phyloP scores from a whole-genome alignment of 306 rosid species.

The Castanospermum australe region DNA sequence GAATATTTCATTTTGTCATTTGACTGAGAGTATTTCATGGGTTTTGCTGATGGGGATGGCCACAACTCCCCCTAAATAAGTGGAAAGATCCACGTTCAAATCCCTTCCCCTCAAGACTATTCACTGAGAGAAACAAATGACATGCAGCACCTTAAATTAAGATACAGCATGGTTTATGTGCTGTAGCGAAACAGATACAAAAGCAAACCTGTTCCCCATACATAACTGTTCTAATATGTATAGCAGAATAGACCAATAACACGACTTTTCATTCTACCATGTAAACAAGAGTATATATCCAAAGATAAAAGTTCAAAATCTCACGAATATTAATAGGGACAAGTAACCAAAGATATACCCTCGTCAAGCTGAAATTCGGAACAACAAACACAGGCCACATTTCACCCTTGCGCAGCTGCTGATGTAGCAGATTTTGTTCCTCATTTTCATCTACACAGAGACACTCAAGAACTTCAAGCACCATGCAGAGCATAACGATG shows the following conservation, averaged over 20 bases:
- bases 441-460: conserved; percentile 57
- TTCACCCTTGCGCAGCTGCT: conserved; percentile 59
- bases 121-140: background rate
- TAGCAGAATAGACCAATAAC: conserved; percentile 23
- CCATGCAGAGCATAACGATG: conserved; percentile 68
- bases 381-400: conserved; percentile 73
- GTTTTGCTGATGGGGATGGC: background rate
- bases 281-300: conserved; percentile 5
- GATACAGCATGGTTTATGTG: background rate
- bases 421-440: conserved; percentile 64
- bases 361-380: conserved; percentile 46
- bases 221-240: conserved; percentile 1
- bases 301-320: background rate
- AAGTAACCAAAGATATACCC: conserved; percentile 39
- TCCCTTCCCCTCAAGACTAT: background rate
- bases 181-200: background rate
- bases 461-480: conserved; percentile 64
- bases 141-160: background rate
- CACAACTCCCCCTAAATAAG: background rate
- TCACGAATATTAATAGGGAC: conserved; percentile 25
- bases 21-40: too few species aligned
- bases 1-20: too few species aligned
- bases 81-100: background rate
- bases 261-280: background rate
- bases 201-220: background rate